These are phyloP conservation scores for Clavaria fumosa DNA, from an alignment of 768 basidiomycete genomes.

Conservation along the genomic window DNA sequence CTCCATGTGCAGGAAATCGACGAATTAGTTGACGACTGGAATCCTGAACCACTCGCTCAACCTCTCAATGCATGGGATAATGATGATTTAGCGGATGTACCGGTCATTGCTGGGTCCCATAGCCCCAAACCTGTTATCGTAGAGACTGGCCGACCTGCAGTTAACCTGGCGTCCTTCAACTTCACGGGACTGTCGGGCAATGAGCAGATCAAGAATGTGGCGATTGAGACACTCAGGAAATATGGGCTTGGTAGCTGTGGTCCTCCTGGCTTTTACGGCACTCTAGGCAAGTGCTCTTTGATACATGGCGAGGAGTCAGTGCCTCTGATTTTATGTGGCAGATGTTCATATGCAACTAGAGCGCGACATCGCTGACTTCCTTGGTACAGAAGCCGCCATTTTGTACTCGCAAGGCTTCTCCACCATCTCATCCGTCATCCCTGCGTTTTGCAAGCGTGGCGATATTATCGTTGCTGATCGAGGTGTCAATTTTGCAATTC, in stretches of 20 bases:
- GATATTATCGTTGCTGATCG: slow-evolving; percentile 98
- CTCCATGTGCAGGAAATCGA: slow-evolving; percentile 64
- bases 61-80: slow-evolving; percentile 45
- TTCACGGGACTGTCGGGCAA: slow-evolving; percentile 84
- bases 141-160: slow-evolving; percentile 53
- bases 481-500: slow-evolving; percentile 89
- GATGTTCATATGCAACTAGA: slow-evolving; percentile 90
- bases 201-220: slow-evolving; percentile 72
- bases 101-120: slow-evolving; percentile 64
- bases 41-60: slow-evolving; percentile 65
- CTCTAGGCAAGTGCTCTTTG: slow-evolving; percentile 52
- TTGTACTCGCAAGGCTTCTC: slow-evolving; percentile 91
- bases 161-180: slow-evolving; percentile 84
- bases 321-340: slow-evolving; percentile 23
- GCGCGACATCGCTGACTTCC: slow-evolving; percentile 76
- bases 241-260: slow-evolving; percentile 95
- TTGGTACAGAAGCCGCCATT: slow-evolving; percentile 80
- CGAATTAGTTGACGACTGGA: slow-evolving; percentile 93
- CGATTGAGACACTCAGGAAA: slow-evolving; percentile 68
- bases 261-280: slow-evolving; percentile 95
- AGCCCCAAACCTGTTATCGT: slow-evolving; percentile 73
- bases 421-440: slow-evolving; percentile 85
- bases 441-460: slow-evolving; percentile 94
- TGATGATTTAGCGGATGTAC: slow-evolving; percentile 56
- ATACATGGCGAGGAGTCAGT: no score